Conservation (phyloP, 495 filamentous ascomycete genomes). For the Daldinia childiae region DNA sequence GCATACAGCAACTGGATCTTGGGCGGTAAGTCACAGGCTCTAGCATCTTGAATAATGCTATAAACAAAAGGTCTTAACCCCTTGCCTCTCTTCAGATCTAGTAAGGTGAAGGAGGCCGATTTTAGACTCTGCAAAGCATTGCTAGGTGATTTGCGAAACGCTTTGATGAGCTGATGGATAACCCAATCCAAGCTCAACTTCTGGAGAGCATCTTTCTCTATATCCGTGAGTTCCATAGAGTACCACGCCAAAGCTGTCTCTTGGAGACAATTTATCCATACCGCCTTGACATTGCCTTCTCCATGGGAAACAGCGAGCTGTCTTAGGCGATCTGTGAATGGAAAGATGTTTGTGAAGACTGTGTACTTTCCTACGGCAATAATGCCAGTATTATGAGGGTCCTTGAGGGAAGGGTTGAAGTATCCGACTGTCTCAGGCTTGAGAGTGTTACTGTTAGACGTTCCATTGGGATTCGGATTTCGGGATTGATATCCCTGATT, state of each 20-base stretch:
- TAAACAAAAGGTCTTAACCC: not conserved
- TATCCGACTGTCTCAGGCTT: not conserved
- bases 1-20: slow-evolving; percentile 2
- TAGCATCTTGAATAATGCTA: not conserved
- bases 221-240: not conserved
- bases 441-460: not conserved
- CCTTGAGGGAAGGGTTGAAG: not conserved
- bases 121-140: not conserved
- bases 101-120: not conserved
- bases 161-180: not conserved
- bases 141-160: not conserved
- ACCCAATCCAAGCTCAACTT: not conserved
- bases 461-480: not conserved
- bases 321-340: not conserved
- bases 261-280: not conserved
- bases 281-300: not conserved
- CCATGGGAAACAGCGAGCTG: not conserved
- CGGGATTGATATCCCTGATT: not conserved
- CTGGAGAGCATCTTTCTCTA: not conserved
- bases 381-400: not conserved
- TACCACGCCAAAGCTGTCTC: not conserved
- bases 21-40: not conserved
- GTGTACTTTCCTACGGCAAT: not conserved
- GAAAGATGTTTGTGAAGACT: not conserved
- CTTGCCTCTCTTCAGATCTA: not conserved